These are phyloP conservation scores for Xylaria sp. DNA, from an alignment of 2,329 filamentous ascomycete genomes.

Conservation along the genomic window DNA sequence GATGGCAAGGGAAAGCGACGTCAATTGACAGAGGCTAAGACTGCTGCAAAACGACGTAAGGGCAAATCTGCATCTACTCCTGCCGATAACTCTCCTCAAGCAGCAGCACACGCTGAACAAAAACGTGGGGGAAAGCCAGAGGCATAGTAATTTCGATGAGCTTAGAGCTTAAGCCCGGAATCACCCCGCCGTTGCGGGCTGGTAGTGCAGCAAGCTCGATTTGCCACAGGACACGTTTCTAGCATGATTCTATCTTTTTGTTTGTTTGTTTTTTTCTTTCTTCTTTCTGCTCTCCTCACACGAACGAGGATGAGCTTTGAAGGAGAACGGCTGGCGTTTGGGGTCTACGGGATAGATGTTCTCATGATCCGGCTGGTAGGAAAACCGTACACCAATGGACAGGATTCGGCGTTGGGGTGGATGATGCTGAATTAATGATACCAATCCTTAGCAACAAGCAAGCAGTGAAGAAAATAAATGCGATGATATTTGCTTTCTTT, in stretches of 20 bases:
- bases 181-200: background rate
- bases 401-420: conserved; percentile 28
- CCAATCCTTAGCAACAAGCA: conserved; percentile 23
- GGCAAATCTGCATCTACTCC: background rate
- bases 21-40: conserved; percentile 9
- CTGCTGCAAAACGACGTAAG: background rate
- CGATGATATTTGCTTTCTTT: background rate
- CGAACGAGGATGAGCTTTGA: background rate
- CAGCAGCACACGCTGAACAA: background rate
- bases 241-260: conserved; percentile 5
- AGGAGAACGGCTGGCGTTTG: conserved; percentile 18
- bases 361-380: conserved; percentile 11
- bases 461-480: background rate
- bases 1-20: conserved; percentile 24
- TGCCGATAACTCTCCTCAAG: background rate
- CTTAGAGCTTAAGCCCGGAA: background rate
- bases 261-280: background rate
- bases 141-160: background rate
- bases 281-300: background rate
- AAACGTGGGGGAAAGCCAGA: too few species aligned
- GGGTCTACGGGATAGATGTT: conserved; percentile 12
- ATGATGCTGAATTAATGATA: conserved; percentile 27
- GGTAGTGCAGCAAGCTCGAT: background rate
- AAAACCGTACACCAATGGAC: conserved; percentile 6
- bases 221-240: background rate